phyloP scores from a whole-genome alignment of 257 asterid genomes.

The Schizonepeta tenuifolia region DNA sequence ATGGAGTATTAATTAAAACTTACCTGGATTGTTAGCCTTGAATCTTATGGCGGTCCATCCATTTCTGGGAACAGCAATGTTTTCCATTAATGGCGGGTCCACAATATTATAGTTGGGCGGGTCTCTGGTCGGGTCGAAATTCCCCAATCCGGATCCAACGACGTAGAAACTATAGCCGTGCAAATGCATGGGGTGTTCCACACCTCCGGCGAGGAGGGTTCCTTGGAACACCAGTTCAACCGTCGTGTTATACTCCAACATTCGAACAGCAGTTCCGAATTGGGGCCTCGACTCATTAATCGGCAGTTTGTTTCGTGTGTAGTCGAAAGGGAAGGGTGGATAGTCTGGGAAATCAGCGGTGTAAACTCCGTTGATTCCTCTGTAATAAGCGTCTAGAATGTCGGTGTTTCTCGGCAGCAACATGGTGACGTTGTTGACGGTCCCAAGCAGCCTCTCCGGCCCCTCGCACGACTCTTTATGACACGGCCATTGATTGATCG shows the following conservation, averaged over 20 bases:
- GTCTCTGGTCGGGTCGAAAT: neutral
- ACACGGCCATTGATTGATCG: constrained; percentile 48
- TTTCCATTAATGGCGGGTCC: neutral
- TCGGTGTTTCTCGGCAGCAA: constrained; percentile 32
- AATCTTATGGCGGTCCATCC: no score
- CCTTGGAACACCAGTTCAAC: neutral
- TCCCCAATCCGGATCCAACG: neutral
- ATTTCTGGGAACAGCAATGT: no score
- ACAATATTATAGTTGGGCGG: neutral
- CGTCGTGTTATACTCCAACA: neutral
- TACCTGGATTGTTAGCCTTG: neutral
- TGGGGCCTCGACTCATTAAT: neutral
- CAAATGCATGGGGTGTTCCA: neutral
- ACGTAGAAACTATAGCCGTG: neutral
- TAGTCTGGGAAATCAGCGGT: neutral
- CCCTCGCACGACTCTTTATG: constrained; percentile 33
- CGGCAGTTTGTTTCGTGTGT: neutral
- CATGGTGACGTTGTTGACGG: constrained; percentile 50
- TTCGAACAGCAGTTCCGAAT: neutral
- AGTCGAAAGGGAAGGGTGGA: neutral
- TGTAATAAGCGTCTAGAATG: constrained; percentile 50
- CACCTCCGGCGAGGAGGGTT: neutral
- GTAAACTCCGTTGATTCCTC: constrained; percentile 5
- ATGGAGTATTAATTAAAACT: no score
- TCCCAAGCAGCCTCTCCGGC: constrained; percentile 45